Evolutionary conservation across 23 red algal species (phyloP).

Genomic region (Gracilaria domingensis): DNA sequence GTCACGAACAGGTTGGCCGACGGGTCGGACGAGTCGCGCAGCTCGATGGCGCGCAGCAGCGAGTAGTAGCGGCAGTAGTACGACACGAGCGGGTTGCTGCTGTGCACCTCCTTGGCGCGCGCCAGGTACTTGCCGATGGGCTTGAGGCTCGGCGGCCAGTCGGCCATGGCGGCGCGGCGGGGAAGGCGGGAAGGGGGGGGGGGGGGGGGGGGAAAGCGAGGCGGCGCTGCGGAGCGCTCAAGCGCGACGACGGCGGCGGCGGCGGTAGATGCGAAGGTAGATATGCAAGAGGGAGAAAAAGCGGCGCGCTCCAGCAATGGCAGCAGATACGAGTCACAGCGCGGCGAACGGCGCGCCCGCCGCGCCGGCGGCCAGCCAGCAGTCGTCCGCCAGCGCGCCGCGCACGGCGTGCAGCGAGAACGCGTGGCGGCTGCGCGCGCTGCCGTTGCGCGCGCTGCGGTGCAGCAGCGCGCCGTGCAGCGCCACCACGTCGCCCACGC

Average conservation of each 20-base stretch:
- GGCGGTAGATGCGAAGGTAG: not conserved
- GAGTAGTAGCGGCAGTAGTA: conserved; percentile 80
- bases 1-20: conserved; percentile 47
- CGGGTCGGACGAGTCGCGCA: conserved; percentile 56
- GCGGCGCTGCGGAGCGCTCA: too few species aligned
- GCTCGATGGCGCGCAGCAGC: conserved; percentile 45
- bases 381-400: conserved; percentile 22
- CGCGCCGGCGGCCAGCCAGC: conserved; percentile 65
- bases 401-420: conserved; percentile 77
- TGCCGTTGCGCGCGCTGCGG: conserved; percentile 54
- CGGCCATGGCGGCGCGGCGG: conserved; percentile 21
- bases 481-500: conserved; percentile 59
- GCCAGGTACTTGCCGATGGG: conserved; percentile 64
- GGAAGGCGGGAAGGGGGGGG: not conserved
- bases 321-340: conserved; percentile 17
- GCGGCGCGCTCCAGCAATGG: not conserved
- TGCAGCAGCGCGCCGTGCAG: conserved; percentile 79
- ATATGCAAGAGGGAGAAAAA: too few species aligned
- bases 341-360: conserved; percentile 34
- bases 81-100: conserved; percentile 49
- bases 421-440: conserved; percentile 77
- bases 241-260: too few species aligned
- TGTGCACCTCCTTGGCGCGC: conserved; percentile 63
- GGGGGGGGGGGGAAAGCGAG: not conserved
- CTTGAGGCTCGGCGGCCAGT: conserved; percentile 62